Evolutionary conservation across 2,329 filamentous ascomycete genomes (phyloP).

Genomic region (Lecanosticta acicola): DNA sequence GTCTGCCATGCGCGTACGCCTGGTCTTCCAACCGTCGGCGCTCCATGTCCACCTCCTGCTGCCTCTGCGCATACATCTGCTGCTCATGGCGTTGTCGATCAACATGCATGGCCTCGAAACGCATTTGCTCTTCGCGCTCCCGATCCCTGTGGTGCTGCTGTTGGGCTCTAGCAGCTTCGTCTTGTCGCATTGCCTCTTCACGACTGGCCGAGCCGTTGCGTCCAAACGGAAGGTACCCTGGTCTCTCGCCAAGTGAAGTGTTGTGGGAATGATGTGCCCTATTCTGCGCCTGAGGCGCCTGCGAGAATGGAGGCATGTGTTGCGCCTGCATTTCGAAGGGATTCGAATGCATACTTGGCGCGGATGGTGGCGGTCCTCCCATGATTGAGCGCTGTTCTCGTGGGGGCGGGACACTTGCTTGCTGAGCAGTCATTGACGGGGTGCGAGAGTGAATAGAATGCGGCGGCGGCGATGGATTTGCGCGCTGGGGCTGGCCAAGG

Average conservation of each 20-base stretch:
- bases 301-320: conserved; percentile 19
- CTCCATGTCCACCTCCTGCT: conserved; percentile 18
- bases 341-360: conserved; percentile 26
- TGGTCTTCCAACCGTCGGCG: conserved; percentile 15
- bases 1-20: conserved; percentile 8
- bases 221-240: conserved; percentile 22
- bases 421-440: conserved; percentile 26
- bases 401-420: conserved; percentile 13
- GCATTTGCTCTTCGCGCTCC: conserved; percentile 5
- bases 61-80: conserved; percentile 9
- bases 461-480: conserved; percentile 34
- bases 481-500: conserved; percentile 26
- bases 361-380: conserved; percentile 16
- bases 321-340: conserved; percentile 25
- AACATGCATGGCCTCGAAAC: conserved; percentile 2
- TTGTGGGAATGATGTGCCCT: conserved; percentile 31
- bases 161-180: conserved; percentile 12
- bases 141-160: conserved; percentile 8
- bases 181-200: conserved; percentile 23
- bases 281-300: conserved; percentile 25
- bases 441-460: conserved; percentile 31
- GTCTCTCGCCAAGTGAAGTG: conserved; percentile 21
- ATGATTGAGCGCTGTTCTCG: conserved; percentile 20
- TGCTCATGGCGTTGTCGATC: conserved; percentile 11
- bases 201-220: conserved; percentile 14